Evolutionary conservation across 2,329 filamentous ascomycete species (phyloP).

Genomic region (Fusarium avenaceum): DNA sequence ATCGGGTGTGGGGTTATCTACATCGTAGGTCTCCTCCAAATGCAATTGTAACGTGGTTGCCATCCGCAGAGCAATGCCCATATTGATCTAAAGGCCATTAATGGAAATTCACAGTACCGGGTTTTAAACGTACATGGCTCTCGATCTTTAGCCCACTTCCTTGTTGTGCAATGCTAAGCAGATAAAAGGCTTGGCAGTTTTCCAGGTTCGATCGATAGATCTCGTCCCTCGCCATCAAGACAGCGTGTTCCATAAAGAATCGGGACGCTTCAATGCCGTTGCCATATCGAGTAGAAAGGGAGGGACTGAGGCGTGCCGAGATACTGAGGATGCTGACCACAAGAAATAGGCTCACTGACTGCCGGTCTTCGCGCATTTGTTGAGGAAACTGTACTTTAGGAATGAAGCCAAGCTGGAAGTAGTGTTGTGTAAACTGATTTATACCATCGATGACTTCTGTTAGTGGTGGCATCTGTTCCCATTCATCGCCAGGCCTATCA

Average conservation of each 20-base stretch:
- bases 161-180: conserved; percentile 71
- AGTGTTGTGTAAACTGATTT: conserved; percentile 66
- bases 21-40: conserved; percentile 66
- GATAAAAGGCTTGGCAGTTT: conserved; percentile 70
- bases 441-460: conserved; percentile 66
- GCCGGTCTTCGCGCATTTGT: conserved; percentile 61
- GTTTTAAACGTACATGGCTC: conserved; percentile 63
- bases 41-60: conserved; percentile 68
- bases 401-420: conserved; percentile 72
- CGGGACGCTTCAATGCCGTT: conserved; percentile 66
- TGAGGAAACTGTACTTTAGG: conserved; percentile 65
- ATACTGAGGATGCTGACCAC: conserved; percentile 69
- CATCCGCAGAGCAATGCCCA: conserved; percentile 69
- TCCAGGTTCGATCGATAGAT: conserved; percentile 66
- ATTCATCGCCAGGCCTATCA: conserved; percentile 55
- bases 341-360: conserved; percentile 67
- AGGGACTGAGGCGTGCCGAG: conserved; percentile 67
- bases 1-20: conserved; percentile 59
- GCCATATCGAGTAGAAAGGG: conserved; percentile 63
- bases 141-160: conserved; percentile 66
- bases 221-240: conserved; percentile 62
- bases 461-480: conserved; percentile 65
- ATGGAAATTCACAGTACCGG: neutral
- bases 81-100: conserved; percentile 61
- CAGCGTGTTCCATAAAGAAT: conserved; percentile 66